Evolutionary conservation across 441 rosid species (phyloP), one percentile per base, ranked within the genome.

Genomic region (Corymbia calophylla): DNA sequence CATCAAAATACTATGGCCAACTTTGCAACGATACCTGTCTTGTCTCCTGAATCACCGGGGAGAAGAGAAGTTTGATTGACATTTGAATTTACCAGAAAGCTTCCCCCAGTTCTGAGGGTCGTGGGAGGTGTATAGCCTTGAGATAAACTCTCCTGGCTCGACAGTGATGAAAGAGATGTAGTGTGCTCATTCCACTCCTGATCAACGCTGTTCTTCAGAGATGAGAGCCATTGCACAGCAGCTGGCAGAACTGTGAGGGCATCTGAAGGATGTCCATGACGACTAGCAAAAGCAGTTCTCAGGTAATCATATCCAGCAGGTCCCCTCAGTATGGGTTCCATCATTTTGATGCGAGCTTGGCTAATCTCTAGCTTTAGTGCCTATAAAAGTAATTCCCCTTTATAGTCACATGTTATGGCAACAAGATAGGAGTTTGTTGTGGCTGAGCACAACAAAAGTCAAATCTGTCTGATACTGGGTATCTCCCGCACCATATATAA

Each of bases 281-380:
- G 95, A 89, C 92, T 93, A 51, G 94, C 89, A 89, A 98, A 98
- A 85, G 96, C 96, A 90, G 93, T 93, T 88, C 92, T 91, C 48
- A 98, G 95, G 93, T 96, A 98, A 89, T 96, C 98, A 84, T 93
- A 91, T 80, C 98, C 98, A 90, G 97, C 97, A 90, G 95, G 96
- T 8, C 99, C 99, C 93, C 94, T 94, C 91, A 98, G 86, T 91
- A 96, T 90, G 55, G 98, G 96, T 93, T 95, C 97, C 97, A 96
- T 93, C 88, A 98, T 88, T 89, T 91, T 93, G 89, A 96, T 91
- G 14, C 96, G 99, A 62, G 97, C 97, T 90, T 91, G 92, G 91
- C 98, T 95, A 84, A 97, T 96, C 93, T 96, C 99, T 88, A 88
- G 93, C 92, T 95, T 96, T 44, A 98, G 93, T 89, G 91, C 94